Evolutionary conservation across 1,284 basidiomycete species (phyloP).

Genomic region (Melampsora americana): DNA sequence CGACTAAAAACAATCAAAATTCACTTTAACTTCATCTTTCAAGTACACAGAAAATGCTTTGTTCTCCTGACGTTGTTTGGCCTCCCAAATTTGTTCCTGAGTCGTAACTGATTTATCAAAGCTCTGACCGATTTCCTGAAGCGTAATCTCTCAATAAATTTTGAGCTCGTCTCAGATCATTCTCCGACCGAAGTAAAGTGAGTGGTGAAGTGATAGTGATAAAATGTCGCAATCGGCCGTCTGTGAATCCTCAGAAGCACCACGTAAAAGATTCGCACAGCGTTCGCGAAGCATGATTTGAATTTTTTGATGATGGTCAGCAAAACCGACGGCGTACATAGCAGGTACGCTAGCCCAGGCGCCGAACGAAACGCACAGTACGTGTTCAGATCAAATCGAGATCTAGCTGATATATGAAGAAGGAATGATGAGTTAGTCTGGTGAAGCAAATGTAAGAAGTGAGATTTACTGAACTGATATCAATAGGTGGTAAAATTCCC

Average conservation of each 20-base stretch:
- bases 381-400: constrained; percentile 27
- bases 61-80: constrained; percentile 56
- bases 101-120: constrained; percentile 53
- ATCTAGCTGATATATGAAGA: constrained; percentile 16
- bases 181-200: constrained; percentile 57
- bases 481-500: constrained; percentile 17
- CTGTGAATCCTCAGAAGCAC: not conserved
- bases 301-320: not conserved
- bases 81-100: constrained; percentile 54
- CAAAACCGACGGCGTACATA: not conserved
- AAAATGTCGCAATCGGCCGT: constrained; percentile 59
- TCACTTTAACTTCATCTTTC: constrained; percentile 1
- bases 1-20: constrained; percentile 46
- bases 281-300: not conserved
- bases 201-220: constrained; percentile 59
- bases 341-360: not conserved
- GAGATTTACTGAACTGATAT: constrained; percentile 31
- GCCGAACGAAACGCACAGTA: constrained; percentile 31
- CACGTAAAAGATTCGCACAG: not conserved
- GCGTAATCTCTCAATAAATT: constrained; percentile 53
- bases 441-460: not conserved
- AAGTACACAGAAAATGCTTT: not conserved
- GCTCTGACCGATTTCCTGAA: constrained; percentile 52
- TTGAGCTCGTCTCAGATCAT: constrained; percentile 55
- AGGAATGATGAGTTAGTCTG: not conserved